Conservation (phyloP, 345 rosid species). For the Eucalyptus pauciflora region DNA sequence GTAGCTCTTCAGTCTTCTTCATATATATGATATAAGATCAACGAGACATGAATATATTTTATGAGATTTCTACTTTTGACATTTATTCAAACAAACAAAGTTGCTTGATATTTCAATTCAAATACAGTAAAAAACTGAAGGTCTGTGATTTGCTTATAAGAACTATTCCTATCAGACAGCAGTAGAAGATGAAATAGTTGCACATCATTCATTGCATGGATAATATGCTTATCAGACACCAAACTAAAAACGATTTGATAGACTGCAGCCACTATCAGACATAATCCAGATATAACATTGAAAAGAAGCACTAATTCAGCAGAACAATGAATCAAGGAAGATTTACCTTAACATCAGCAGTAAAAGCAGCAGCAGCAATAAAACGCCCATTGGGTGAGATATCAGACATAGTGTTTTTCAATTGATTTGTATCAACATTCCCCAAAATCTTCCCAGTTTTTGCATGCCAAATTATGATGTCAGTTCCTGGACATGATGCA, state of each 20-base stretch:
- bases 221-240: background rate
- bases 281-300: background rate
- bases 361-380: constrained; percentile 96
- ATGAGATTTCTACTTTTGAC: background rate
- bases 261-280: background rate
- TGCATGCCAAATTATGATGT: constrained; percentile 92
- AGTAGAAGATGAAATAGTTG: background rate
- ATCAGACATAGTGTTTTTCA: constrained; percentile 85
- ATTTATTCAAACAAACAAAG: background rate
- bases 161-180: background rate
- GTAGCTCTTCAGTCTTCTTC: background rate
- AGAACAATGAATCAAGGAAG: background rate
- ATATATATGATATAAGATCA: background rate
- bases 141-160: background rate
- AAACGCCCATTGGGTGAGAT: constrained; percentile 97
- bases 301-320: background rate
- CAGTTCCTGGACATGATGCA: constrained; percentile 50
- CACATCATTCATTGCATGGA: background rate
- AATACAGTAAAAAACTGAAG: background rate
- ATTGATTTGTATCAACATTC: constrained; percentile 86
- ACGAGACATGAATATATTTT: background rate
- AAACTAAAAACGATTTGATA: background rate
- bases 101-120: background rate
- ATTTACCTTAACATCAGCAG: constrained; percentile 95
- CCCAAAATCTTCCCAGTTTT: constrained; percentile 78